Evolutionary conservation across 768 basidiomycete genomes (phyloP).

Genomic region (Cystoderma amianthinum): DNA sequence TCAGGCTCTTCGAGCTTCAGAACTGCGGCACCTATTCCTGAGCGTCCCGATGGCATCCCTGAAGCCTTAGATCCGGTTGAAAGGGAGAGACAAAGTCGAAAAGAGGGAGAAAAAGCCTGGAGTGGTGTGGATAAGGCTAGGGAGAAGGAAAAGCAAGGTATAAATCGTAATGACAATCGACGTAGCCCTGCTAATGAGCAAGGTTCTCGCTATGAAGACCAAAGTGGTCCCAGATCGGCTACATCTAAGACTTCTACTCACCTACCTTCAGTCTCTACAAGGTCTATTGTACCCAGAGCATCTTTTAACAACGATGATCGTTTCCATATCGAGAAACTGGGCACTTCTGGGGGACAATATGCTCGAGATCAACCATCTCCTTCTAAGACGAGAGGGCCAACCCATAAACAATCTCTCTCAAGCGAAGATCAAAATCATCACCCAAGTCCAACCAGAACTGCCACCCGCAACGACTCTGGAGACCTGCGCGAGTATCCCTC

Average conservation of each 20-base stretch:
- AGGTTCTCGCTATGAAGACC: neutral
- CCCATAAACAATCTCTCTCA: too few relatives aligned
- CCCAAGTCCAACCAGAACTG: too few relatives aligned
- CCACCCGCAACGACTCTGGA: too few relatives aligned
- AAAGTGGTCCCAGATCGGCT: neutral
- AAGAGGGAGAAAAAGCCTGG: constrained; percentile 4
- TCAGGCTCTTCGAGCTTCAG: constrained; percentile 33
- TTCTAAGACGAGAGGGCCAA: too few relatives aligned
- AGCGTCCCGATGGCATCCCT: constrained; percentile 25
- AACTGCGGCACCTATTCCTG: constrained; percentile 29
- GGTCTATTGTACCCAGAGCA: constrained; percentile 14
- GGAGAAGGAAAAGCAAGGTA: constrained; percentile 9
- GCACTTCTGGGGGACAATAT: too few relatives aligned
- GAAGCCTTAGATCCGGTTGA: constrained; percentile 8
- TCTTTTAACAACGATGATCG: constrained; percentile 14
- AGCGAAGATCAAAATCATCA: too few relatives aligned
- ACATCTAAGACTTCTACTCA: constrained; percentile 8
- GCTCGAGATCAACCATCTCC: too few relatives aligned
- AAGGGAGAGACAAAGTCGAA: neutral
- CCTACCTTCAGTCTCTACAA: constrained; percentile 5
- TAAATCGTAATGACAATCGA: constrained; percentile 10
- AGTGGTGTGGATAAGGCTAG: constrained; percentile 7
- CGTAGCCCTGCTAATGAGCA: constrained; percentile 9
- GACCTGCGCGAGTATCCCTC: constrained; percentile 1
- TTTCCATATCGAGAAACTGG: neutral